Evolutionary conservation across 106 monocot genomes (phyloP), one percentile per base, ranked within the genome.

Genomic region (Dioscorea zingiberensis): DNA sequence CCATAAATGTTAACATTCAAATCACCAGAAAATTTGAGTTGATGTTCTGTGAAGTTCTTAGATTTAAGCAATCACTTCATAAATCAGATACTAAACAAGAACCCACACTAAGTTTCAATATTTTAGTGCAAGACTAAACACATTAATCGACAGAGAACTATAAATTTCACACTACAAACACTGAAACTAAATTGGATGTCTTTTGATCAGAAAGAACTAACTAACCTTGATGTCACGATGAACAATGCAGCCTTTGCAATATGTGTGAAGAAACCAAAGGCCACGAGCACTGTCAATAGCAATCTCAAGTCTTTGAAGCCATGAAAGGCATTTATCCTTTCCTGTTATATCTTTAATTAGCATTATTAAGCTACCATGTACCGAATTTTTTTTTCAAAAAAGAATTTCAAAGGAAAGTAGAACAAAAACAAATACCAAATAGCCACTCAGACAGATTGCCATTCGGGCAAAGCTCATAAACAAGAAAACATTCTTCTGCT

Each of bases 151-250:
- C 38, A n/a, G n/a, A n/a, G n/a, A n/a, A n/a, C n/a, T n/a, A n/a
- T n/a, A n/a, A n/a, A n/a, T n/a, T n/a, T n/a, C n/a, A n/a, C n/a
- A n/a, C n/a, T n/a, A n/a, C n/a, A 38, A 38, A 6, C 38, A 38
- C 4, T n/a, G n/a, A 38, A 38, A 6, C 1, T 38, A 38, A 38
- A 38, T 8, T 38, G 6, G 38, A 38, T 38, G 38, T 38, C 38
- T 38, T 38, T 38, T 38, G 38, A 38, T 38, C 38, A 38, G 38
- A 38, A 38, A 30, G 30, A 6, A 44, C 13, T 7, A 19, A 60
- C 60, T 21, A 66, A 85, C 85, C 85, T 85, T 85, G 28, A 85
- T 71, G 68, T 85, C 81, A 64, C 85, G 76, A 28, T 81, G 85
- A 69, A 85, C 85, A 60, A 85, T 85, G 77, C 85, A 85, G 19